These are phyloP conservation scores for Trametopsis cervina DNA, from an alignment of 768 basidiomycete species.

Conservation along the genomic window DNA sequence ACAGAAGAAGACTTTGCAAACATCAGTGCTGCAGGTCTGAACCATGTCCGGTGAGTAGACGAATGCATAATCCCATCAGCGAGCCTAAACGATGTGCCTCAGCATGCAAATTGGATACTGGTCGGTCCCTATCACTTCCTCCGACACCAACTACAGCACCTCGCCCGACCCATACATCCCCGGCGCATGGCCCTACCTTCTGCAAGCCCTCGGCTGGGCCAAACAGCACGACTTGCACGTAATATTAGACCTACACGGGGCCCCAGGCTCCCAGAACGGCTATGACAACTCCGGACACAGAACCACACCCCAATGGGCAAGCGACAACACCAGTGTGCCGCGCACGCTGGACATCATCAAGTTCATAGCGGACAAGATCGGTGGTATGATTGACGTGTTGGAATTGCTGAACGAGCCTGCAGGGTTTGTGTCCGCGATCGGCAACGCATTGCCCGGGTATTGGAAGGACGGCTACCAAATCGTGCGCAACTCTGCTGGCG, in stretches of 20 bases:
- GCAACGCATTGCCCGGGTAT: slow-evolving; percentile 43
- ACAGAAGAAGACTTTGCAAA: slow-evolving; percentile 64
- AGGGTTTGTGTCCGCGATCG: slow-evolving; percentile 40
- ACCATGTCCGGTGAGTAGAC: slow-evolving; percentile 53
- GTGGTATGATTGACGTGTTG: slow-evolving; percentile 52
- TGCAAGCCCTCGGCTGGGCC: slow-evolving; percentile 60
- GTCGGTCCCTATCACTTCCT: slow-evolving; percentile 62
- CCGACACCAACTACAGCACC: slow-evolving; percentile 39
- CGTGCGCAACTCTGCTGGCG: slow-evolving; percentile 44
- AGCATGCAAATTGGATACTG: slow-evolving; percentile 73
- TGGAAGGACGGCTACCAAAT: slow-evolving; percentile 54
- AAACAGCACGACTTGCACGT: slow-evolving; percentile 53
- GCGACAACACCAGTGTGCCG: slow-evolving; percentile 36
- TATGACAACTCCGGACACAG: slow-evolving; percentile 74
- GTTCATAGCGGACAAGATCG: slow-evolving; percentile 46
- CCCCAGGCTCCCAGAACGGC: slow-evolving; percentile 52
- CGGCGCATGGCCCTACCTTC: slow-evolving; percentile 64
- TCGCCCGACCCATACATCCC: slow-evolving; percentile 47
- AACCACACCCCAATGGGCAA: slow-evolving; percentile 51
- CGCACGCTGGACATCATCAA: slow-evolving; percentile 51
- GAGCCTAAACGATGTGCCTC: not conserved
- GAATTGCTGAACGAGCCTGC: slow-evolving; percentile 69
- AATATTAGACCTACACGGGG: slow-evolving; percentile 73
- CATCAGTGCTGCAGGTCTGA: slow-evolving; percentile 61
- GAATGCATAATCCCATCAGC: not conserved